A percentile compares a stretch with the other conserved stretches of the same genome.
These are phyloP conservation scores for Hypoxylon trugodes DNA, from an alignment of 495 filamentous ascomycete species.

Conservation along the genomic window DNA sequence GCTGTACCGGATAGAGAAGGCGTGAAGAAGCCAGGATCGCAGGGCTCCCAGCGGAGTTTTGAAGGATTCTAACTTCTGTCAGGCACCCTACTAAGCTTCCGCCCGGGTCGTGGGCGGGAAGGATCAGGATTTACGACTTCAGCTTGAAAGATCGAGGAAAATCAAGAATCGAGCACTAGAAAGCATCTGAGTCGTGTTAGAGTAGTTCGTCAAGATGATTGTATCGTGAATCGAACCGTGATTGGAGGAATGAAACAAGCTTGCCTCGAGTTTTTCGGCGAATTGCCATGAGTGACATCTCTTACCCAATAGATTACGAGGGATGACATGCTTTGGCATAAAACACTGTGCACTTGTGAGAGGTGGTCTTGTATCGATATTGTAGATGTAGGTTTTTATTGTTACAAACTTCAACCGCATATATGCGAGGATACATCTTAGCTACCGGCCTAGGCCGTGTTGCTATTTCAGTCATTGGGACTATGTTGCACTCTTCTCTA, in stretches of 20 bases:
- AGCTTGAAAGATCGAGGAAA: constrained; percentile 6
- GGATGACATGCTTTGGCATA: not conserved
- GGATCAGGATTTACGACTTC: constrained; percentile 20
- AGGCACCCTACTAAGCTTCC: constrained; percentile 5
- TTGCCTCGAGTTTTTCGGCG: not conserved
- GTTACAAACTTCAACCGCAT: constrained; percentile 11
- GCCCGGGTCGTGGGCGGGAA: constrained; percentile 15
- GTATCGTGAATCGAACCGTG: no score
- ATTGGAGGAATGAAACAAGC: constrained; percentile 19
- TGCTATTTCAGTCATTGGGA: constrained; percentile 24
- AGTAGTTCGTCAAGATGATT: no score
- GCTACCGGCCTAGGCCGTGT: constrained; percentile 10
- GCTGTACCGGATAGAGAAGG: not conserved
- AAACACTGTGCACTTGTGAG: constrained; percentile 17
- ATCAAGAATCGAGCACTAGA: not conserved
- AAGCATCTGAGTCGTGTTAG: no score
- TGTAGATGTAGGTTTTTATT: constrained; percentile 17
- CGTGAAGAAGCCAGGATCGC: not conserved
- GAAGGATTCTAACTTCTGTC: constrained; percentile 27
- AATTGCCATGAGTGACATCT: not conserved
- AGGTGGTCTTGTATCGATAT: constrained; percentile 17
- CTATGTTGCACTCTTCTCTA: constrained; percentile 25
- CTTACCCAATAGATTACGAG: not conserved
- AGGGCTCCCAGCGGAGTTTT: constrained; percentile 2
- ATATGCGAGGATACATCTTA: constrained; percentile 6